Evolutionary conservation across 1,139 yeast genomes (phyloP).

Genomic region (Magnusiomyces ingens): DNA sequence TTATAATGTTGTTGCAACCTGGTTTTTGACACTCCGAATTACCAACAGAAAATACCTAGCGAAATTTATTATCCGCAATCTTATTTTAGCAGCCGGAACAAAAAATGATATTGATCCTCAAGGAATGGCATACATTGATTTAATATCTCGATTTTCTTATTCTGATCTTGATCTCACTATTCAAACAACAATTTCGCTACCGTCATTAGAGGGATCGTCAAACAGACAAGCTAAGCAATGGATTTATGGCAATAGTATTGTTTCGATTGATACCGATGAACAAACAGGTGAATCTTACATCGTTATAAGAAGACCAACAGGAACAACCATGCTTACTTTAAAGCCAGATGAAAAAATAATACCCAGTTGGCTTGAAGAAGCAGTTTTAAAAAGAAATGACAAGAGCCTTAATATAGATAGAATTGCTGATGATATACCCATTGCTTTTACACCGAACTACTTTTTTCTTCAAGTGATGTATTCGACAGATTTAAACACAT

Average conservation of each 20-base stretch:
- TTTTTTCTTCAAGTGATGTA: constrained; percentile 39
- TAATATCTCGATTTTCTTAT: constrained; percentile 60
- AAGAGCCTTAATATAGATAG: neutral
- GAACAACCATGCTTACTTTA: constrained; percentile 46
- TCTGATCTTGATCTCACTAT: constrained; percentile 55
- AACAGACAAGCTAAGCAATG: constrained; percentile 40
- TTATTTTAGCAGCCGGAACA: constrained; percentile 42
- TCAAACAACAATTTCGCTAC: constrained; percentile 22
- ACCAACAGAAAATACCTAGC: constrained; percentile 54
- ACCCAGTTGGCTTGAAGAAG: constrained; percentile 30
- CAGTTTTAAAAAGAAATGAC: constrained; percentile 8
- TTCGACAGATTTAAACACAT: constrained; percentile 26
- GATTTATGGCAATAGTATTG: constrained; percentile 55
- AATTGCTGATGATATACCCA: neutral
- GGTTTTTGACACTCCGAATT: constrained; percentile 64
- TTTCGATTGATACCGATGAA: constrained; percentile 51
- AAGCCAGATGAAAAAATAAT: constrained; percentile 40
- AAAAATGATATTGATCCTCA: constrained; percentile 43
- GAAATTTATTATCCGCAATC: constrained; percentile 55
- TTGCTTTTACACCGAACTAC: constrained; percentile 35
- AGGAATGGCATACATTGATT: constrained; percentile 59
- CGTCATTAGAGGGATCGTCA: constrained; percentile 17
- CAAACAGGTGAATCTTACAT: constrained; percentile 49
- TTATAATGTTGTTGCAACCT: constrained; percentile 59
- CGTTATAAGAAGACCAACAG: constrained; percentile 60